These are phyloP conservation scores for Solanum neorickii DNA, from an alignment of 257 asterid species.

Conservation along the genomic window DNA sequence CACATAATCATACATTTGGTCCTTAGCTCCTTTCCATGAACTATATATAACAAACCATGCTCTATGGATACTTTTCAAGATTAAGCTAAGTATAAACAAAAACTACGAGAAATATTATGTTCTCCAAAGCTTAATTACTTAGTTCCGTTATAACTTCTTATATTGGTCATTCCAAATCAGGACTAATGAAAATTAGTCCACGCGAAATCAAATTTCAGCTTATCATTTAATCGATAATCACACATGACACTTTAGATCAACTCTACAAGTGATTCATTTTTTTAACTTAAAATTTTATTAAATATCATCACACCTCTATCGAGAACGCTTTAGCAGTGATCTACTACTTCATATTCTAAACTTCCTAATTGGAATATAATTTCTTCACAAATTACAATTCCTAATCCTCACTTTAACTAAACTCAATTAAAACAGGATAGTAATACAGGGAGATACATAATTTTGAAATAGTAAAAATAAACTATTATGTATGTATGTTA, in stretches of 20 bases:
- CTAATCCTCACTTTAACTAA: not conserved
- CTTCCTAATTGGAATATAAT: not conserved
- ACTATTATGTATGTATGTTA: not conserved
- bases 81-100: not conserved
- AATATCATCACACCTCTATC: not conserved
- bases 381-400: not conserved
- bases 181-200: not conserved
- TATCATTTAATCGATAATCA: not conserved
- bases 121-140: not conserved
- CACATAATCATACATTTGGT: not conserved
- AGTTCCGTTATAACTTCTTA: not conserved
- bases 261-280: not conserved
- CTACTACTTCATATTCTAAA: not conserved
- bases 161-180: not conserved
- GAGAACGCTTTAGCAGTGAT: not conserved
- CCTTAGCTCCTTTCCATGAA: not conserved
- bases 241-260: not conserved
- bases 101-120: not conserved
- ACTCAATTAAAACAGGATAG: not conserved
- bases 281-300: too few relatives aligned
- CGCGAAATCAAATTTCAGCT: not conserved
- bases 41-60: not conserved
- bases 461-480: not conserved
- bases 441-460: not conserved
- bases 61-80: not conserved